Percentiles rank a stretch among this genome's conserved stretches.
Conservation (phyloP, 2,329 filamentous ascomycete genomes). For the Xylariaceae sp. region DNA sequence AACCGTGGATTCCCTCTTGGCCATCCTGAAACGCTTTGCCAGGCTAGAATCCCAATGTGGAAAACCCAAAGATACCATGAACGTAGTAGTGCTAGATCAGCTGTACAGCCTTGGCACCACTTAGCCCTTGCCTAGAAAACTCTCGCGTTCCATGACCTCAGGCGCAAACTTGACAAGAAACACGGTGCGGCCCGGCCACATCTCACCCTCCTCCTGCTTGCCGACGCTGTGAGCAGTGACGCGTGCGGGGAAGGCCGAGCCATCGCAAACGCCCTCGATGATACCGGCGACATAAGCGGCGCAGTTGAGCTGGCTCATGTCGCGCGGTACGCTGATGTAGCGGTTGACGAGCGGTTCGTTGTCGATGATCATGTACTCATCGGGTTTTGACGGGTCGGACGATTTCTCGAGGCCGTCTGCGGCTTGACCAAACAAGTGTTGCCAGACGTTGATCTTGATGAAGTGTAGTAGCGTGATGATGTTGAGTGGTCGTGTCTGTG, state of each 20-base stretch:
- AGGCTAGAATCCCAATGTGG: conserved; percentile 16
- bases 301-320: conserved; percentile 96
- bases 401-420: conserved; percentile 92
- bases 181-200: conserved; percentile 96
- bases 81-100: conserved; percentile 2
- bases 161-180: conserved; percentile 89
- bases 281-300: conserved; percentile 93
- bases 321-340: conserved; percentile 86
- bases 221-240: conserved; percentile 83
- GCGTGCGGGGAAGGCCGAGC: conserved; percentile 78
- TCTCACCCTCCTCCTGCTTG: conserved; percentile 52
- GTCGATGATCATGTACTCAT: conserved; percentile 99
- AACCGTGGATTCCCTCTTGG: conserved; percentile 2
- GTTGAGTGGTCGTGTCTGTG: conserved; percentile 72
- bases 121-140: conserved; percentile 60
- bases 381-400: conserved; percentile 70
- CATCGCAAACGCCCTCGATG: conserved; percentile 92
- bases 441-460: conserved; percentile 88
- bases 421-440: conserved; percentile 82
- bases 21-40: conserved; percentile 22
- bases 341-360: conserved; percentile 95
- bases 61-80: conserved; percentile 8
- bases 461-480: conserved; percentile 91
- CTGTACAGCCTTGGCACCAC: not conserved
- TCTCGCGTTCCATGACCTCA: conserved; percentile 89